Evolutionary conservation across 257 asterid genomes (phyloP).

Genomic region (Handroanthus guayacan): DNA sequence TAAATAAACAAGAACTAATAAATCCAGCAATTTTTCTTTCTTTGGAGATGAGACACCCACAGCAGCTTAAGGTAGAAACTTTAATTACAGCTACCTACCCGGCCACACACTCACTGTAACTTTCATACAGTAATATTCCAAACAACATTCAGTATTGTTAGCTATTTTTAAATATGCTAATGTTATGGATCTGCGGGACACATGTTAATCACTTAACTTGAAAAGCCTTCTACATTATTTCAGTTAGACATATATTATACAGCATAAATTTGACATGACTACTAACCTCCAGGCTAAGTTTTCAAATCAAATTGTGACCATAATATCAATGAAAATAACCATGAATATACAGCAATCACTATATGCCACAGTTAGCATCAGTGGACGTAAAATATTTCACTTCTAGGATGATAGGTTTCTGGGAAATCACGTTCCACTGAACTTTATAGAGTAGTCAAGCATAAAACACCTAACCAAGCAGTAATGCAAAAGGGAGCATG

Average conservation of each 20-base stretch:
- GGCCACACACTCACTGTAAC: neutral
- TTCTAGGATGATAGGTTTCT: neutral
- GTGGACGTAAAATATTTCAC: neutral
- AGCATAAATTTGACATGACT: neutral
- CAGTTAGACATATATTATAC: neutral
- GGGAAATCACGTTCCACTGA: neutral
- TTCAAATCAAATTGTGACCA: neutral
- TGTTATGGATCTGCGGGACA: constrained; percentile 4
- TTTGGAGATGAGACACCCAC: neutral
- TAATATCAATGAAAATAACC: neutral
- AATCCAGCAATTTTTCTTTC: constrained; percentile 4
- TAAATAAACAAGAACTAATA: neutral
- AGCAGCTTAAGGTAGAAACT: neutral
- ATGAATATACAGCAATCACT: neutral
- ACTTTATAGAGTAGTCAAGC: neutral
- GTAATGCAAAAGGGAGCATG: neutral
- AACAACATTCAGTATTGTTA: neutral
- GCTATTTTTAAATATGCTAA: constrained; percentile 8
- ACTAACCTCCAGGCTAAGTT: neutral
- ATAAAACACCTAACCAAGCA: constrained; percentile 10
- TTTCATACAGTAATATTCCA: constrained; percentile 6
- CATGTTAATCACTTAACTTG: neutral
- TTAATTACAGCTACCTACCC: neutral
- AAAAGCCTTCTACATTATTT: neutral
- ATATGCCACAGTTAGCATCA: neutral